A percentile compares a stretch with the other conserved stretches of the same genome.
phyloP scores from a whole-genome alignment of 2,329 filamentous ascomycete genomes.

The Metarhizium robertsii region DNA sequence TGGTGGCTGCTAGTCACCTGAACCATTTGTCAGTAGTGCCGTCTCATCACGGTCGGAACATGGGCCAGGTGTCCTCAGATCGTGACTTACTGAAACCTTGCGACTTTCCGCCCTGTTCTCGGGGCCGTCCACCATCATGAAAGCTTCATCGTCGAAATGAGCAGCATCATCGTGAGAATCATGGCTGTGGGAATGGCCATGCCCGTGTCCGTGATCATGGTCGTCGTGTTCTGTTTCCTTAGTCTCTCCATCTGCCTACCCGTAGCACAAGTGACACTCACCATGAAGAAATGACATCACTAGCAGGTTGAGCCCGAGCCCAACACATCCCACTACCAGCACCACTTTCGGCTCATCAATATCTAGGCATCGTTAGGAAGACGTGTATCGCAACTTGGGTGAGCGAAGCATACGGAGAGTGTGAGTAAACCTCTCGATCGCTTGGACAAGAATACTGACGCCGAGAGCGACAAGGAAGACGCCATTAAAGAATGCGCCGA shows the following conservation, averaged over 20 bases:
- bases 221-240: slow-evolving; percentile 18
- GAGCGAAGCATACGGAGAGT: slow-evolving; percentile 32
- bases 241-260: neutral
- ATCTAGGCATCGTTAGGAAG: slow-evolving; percentile 26
- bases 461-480: slow-evolving; percentile 64
- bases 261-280: slow-evolving; percentile 18
- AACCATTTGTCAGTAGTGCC: neutral
- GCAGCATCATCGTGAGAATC: slow-evolving; percentile 2
- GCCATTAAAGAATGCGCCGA: slow-evolving; percentile 76
- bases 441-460: slow-evolving; percentile 63
- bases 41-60: neutral
- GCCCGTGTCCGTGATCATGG: too few relatives aligned
- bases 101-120: neutral
- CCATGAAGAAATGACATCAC: slow-evolving; percentile 58
- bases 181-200: slow-evolving; percentile 21
- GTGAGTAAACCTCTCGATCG: slow-evolving; percentile 59
- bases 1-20: slow-evolving; percentile 24
- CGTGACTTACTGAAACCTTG: neutral
- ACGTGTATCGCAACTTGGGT: neutral
- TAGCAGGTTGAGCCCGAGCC: slow-evolving; percentile 58
- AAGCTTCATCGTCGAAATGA: neutral
- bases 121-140: neutral
- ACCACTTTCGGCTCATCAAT: slow-evolving; percentile 58
- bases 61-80: neutral
- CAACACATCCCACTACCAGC: slow-evolving; percentile 59